Evolutionary conservation across 106 monocot genomes (phyloP).

Genomic region (Phalaenopsis aphrodite): DNA sequence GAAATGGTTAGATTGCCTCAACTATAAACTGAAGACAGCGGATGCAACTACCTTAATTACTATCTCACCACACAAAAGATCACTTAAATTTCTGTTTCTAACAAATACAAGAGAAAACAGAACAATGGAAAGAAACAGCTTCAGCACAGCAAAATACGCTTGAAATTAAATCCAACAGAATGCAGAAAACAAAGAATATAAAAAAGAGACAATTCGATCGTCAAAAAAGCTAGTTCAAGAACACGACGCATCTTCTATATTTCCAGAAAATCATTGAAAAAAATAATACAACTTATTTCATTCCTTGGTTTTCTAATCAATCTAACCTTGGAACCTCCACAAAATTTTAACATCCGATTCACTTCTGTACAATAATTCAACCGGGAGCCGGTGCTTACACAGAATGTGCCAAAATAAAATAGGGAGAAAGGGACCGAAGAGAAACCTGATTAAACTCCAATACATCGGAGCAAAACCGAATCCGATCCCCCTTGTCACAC

Average conservation of each 20-base stretch:
- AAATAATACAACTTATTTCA: neutral
- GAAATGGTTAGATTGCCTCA: neutral
- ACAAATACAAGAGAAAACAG: neutral
- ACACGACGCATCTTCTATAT: neutral
- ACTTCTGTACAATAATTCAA: neutral
- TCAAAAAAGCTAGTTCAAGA: neutral
- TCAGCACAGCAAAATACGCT: neutral
- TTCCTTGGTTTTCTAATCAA: neutral
- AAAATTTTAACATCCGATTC: neutral
- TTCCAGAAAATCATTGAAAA: neutral
- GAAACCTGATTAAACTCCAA: constrained; percentile 85
- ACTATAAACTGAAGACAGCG: neutral
- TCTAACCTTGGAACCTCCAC: neutral
- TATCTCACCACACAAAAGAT: neutral
- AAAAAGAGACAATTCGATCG: neutral
- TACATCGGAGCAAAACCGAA: constrained; percentile 69
- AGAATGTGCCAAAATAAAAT: neutral
- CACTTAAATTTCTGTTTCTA: neutral
- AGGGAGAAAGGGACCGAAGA: neutral
- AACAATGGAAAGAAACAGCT: neutral
- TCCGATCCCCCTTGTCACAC: constrained; percentile 71
- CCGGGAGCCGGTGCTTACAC: neutral
- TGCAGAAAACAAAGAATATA: neutral
- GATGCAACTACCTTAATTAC: neutral
- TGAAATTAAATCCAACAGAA: neutral